Base-by-base conservation (phyloP, 805 yeast genomes). In the Tetrapisispora phaffii region DNA sequence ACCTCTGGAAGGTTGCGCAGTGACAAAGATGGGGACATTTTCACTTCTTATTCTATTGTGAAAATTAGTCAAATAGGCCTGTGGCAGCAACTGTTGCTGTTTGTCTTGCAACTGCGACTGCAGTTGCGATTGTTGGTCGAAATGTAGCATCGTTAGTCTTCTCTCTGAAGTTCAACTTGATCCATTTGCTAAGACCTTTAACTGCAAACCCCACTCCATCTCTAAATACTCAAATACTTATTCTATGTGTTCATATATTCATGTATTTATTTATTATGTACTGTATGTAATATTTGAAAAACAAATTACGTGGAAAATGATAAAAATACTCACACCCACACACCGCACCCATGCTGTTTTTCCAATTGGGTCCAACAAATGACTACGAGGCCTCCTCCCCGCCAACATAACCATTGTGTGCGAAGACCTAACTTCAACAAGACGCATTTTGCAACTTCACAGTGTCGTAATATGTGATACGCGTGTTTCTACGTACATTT, bases 51-150 rank as follows among this genome's bases (percentile, higher is more conserved):
- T 71, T 50, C 97, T 70, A 44, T 84, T 76, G 34, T 79, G 72
- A 52, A 85, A 76, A 26, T 89, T 82, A 0, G 95, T 81, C 19
- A 86, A 71, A 46, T 84, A 70, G 0, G 90, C 95, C 68, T 88
- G 97, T 1, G 95, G 90, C 39, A 62, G 40, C 38, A 61, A 44
- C 21, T 47, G 46, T 31, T 51, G 52, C 35, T 56, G 58, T 31
- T 53, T 58, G 16, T 39, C 24, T 34, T 41, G 45, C 20, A 36
- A 36, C 15, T 37, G 32, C 7, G 33, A 15, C 22, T 26, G 20
- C 17, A 32, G 21, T 23, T 31, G 42, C 20, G 38, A 31, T 16
- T 29, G 21, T 21, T 40, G 43, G 6, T 22, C 20, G 17, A 15
- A 39, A 3, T 39, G 42, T 21, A 32, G 13, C 42, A 39, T 35